These are phyloP conservation scores for Phaeoacremonium minimum DNA, from an alignment of 2,329 filamentous ascomycete species.

Conservation along the genomic window DNA sequence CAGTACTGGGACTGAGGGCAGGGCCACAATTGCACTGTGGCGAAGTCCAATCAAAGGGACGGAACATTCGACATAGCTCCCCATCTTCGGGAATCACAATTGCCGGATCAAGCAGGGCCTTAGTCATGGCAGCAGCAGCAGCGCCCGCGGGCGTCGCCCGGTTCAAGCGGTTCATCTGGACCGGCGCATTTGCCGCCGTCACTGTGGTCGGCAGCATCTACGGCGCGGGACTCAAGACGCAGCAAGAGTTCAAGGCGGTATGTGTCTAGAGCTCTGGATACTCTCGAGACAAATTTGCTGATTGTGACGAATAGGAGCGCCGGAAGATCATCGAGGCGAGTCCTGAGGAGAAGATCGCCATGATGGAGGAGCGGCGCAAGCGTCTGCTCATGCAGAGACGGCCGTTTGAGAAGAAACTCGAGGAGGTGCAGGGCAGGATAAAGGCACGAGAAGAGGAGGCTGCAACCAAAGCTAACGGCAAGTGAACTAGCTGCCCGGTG, in stretches of 20 bases:
- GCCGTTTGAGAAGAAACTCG: conserved; percentile 24
- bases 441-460: too few species aligned
- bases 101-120: background rate
- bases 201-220: conserved; percentile 23
- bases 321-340: conserved; percentile 15
- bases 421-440: conserved; percentile 19
- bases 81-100: background rate
- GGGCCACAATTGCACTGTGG: background rate
- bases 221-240: conserved; percentile 26
- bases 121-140: background rate
- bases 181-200: conserved; percentile 20
- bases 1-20: conserved; percentile 15
- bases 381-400: conserved; percentile 16
- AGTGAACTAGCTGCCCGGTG: too few species aligned
- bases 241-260: conserved; percentile 17
- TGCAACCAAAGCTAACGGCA: too few species aligned
- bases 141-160: conserved; percentile 3
- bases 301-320: conserved; percentile 9
- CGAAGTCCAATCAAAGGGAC: background rate
- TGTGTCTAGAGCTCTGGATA: conserved; percentile 3
- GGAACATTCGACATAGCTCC: conserved; percentile 1
- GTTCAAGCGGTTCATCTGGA: conserved; percentile 15
- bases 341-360: conserved; percentile 20
- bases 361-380: conserved; percentile 19
- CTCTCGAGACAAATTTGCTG: background rate